Percentiles rank a stretch among this genome's conserved stretches.
Conservation (phyloP, 495 filamentous ascomycete genomes). For the Lindgomyces ingoldianus region DNA sequence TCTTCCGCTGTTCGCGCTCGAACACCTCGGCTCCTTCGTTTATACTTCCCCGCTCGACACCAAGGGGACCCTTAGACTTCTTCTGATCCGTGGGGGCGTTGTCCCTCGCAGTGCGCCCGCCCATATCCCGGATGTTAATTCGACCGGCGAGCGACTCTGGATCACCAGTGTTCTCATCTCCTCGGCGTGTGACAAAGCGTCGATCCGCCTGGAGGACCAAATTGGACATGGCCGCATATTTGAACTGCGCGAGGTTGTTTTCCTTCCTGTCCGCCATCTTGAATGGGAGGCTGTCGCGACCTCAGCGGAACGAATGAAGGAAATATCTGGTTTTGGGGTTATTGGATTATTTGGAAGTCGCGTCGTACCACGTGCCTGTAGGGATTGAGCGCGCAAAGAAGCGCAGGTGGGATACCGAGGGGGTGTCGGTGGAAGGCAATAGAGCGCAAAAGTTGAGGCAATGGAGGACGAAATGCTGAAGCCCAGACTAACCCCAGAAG, state of each 20-base stretch:
- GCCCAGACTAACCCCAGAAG: background rate
- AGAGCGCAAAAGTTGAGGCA: background rate
- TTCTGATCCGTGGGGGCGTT: conserved; percentile 77
- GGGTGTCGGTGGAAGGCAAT: background rate
- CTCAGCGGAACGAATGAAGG: background rate
- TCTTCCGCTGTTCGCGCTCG: conserved; percentile 82
- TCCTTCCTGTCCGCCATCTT: conserved; percentile 74
- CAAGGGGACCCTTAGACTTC: conserved; percentile 62
- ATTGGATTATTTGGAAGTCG: background rate
- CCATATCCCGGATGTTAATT: conserved; percentile 93
- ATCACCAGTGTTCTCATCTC: conserved; percentile 94
- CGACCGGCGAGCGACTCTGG: conserved; percentile 95
- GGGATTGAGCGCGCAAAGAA: background rate
- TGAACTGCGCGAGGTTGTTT: conserved; percentile 91
- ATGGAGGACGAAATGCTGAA: background rate
- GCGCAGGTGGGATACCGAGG: background rate
- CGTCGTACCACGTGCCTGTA: background rate
- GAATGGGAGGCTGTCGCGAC: conserved; percentile 22
- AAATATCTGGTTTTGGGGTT: background rate
- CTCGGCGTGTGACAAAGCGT: conserved; percentile 86
- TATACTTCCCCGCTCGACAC: conserved; percentile 74
- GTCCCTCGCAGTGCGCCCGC: conserved; percentile 75
- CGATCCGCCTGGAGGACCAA: conserved; percentile 99
- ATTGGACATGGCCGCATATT: conserved; percentile 99
- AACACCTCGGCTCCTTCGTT: conserved; percentile 85